Evolutionary conservation across 2,329 filamentous ascomycete species (phyloP), one percentile per base, ranked within the genome.

Genomic region (Hypoxylon sp.): DNA sequence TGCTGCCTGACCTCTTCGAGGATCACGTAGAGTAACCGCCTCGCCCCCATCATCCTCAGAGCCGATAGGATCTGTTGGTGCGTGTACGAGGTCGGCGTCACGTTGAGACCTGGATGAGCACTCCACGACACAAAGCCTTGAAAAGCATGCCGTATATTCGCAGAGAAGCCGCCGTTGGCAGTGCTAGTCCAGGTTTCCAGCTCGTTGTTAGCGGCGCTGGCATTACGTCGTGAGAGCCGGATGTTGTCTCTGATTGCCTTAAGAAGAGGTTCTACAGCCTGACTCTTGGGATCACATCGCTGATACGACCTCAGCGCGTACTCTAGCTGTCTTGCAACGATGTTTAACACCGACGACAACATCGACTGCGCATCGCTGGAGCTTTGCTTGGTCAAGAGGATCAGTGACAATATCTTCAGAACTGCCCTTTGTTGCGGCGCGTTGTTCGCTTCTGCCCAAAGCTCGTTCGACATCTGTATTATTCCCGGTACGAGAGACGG

Each of bases 401-500:
- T 83, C 45, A 91, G 82, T 55, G 90, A 86, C 7, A 95, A 77
- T 20, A 93, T 86, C 63, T 88, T 86, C 58, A 94, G 81, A 15
- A 91, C 79, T 3, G 89, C 83, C 65, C 86, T 86, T 55, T 89
- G 83, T 65, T 91, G 86, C 13, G 82, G 80, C 2, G 78, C 42
- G 4, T 56, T 53, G 49, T 48, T 76, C 11, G 84, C 83, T 56
- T 88, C 83, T 48, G 87, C 81, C 80, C 88, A 88, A 3, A 92
- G 83, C 64, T 90, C 86, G 51, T 87, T 84, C 1, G 86, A 82
- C 58, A 95, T 81, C 78, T 89, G 94, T 2, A 82, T 81, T 11
- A 94, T 82, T 0, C 88, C 90, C 4, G 88, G 86, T 1, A 94
- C 85, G 0, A 95, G 79, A 0, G 90, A 90, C 0, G 91, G 91